Evolutionary conservation across 495 filamentous ascomycete genomes (phyloP), one percentile per base, ranked within the genome.

Genomic region (Pseudevernia furfuracea): DNA sequence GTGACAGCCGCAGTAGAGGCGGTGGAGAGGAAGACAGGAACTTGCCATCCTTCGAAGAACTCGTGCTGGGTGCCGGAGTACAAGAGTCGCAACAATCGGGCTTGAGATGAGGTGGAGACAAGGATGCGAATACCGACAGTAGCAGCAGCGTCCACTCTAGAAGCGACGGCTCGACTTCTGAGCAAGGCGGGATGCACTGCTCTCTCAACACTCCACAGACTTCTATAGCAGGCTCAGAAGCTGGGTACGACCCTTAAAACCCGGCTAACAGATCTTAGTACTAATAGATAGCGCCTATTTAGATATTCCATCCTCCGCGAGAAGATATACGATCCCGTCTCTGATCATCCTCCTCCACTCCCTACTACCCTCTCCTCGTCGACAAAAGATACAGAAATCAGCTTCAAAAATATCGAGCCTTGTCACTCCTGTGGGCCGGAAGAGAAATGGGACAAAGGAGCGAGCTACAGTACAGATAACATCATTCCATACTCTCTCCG

Each of bases 171-270:
- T 41, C n/a, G 21, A 23, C 19, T 48, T n/a, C 17, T 36, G 15
- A 57, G 32, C 15, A 19, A 46, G 38, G n/a, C 41, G 25, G 23
- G 21, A 30, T 28, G 23, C 32, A 61, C 41, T 25, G 23, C 21
- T 44, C 21, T 25, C 7, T 38, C 14, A 60, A 43, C 39, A 25
- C 36, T 39, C 41, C n/a, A 28, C 34, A 23, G 36, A 25, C 17
- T 39, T 39, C 36, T 25, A 21, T 43, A 39, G 10, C 21, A 59
- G n/a, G 57, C 57, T 59, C n/a, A 59, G 34, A 59, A 59, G 57
- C 21, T 39, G 28, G 36, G 57, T 59, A 28, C 57, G 57, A 59
- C 21, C 36, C 32, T 59, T 59, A 23, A 59, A 8, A 17, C 57
- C 10, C 14, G 11, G 36, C 57, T 59, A 39, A 28, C 36, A 59